phyloP scores from a whole-genome alignment of 164 flowering plant genomes.

The Dillenia suffruticosa region DNA sequence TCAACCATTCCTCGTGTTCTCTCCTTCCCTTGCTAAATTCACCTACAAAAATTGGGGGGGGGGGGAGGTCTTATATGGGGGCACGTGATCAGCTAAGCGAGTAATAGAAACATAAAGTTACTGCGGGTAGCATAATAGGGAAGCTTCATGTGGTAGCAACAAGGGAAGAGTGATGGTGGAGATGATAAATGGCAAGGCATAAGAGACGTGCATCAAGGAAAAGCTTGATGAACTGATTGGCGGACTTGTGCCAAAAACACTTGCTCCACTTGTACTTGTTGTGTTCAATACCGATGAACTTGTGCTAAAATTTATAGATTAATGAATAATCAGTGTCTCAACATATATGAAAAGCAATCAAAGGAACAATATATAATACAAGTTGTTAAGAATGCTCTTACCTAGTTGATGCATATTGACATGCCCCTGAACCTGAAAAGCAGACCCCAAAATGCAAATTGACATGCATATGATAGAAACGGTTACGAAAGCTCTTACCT shows the following conservation, averaged over 20 bases:
- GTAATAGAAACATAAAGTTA: too few relatives aligned
- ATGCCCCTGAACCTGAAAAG: constrained; percentile 50
- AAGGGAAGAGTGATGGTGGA: too few relatives aligned
- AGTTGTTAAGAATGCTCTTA: constrained; percentile 12
- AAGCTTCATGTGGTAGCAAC: too few relatives aligned
- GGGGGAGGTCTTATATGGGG: too few relatives aligned
- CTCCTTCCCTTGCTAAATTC: too few relatives aligned
- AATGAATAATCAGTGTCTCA: background rate
- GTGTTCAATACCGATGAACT: constrained; percentile 45
- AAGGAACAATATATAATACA: background rate
- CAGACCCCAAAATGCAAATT: too few relatives aligned
- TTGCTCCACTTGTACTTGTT: constrained; percentile 41
- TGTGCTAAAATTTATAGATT: constrained; percentile 32
- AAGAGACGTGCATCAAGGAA: too few relatives aligned
- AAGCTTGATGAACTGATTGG: constrained; percentile 22
- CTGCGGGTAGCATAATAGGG: too few relatives aligned
- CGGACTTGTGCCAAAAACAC: constrained; percentile 44
- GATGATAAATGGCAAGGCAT: too few relatives aligned
- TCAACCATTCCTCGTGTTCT: too few relatives aligned
- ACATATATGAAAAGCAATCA: background rate
- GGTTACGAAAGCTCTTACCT: constrained; percentile 32
- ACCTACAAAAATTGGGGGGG: too few relatives aligned
- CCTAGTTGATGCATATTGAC: constrained; percentile 64
- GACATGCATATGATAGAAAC: background rate
- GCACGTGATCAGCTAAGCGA: too few relatives aligned